Evolutionary conservation across 2,329 filamentous ascomycete genomes (phyloP).

Genomic region (Nothomitra cinnamomea): DNA sequence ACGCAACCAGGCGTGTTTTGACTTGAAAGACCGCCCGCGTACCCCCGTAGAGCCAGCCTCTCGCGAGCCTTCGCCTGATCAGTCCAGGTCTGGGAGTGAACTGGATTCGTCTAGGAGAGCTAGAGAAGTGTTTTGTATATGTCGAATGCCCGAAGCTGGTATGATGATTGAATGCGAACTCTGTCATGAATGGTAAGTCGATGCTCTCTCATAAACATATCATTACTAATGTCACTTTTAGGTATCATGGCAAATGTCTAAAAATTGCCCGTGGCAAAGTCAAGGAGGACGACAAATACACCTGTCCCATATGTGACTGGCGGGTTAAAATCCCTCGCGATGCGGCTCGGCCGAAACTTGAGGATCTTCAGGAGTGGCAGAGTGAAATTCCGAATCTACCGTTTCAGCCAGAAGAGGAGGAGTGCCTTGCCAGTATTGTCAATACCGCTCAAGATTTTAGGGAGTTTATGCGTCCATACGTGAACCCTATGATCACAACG

Average conservation of each 20-base stretch:
- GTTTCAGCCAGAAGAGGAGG: slow-evolving; percentile 92
- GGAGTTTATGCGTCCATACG: slow-evolving; percentile 61
- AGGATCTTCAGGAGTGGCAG: slow-evolving; percentile 71
- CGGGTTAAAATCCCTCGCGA: slow-evolving; percentile 92
- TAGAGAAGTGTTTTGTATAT: slow-evolving; percentile 92
- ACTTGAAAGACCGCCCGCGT: slow-evolving; percentile 73
- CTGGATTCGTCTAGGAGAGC: slow-evolving; percentile 29
- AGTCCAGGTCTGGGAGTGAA: slow-evolving; percentile 21
- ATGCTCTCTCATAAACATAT: neutral
- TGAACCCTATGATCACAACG: slow-evolving; percentile 65
- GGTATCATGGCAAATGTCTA: slow-evolving; percentile 95
- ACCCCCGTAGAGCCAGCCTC: slow-evolving; percentile 85
- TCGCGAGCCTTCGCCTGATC: slow-evolving; percentile 52
- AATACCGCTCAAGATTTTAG: slow-evolving; percentile 72
- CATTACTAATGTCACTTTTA: slow-evolving; percentile 20
- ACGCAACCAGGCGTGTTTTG: slow-evolving; percentile 81
- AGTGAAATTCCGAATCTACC: slow-evolving; percentile 67
- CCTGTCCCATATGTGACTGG: slow-evolving; percentile 95
- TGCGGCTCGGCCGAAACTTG: slow-evolving; percentile 84
- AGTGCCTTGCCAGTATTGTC: slow-evolving; percentile 70
- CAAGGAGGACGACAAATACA: slow-evolving; percentile 97
- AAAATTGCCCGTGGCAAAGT: slow-evolving; percentile 97
- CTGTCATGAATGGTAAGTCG: slow-evolving; percentile 82
- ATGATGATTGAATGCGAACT: slow-evolving; percentile 99
- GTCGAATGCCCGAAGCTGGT: slow-evolving; percentile 77